These are phyloP conservation scores for Fistulinella prunicolor DNA, from an alignment of 768 basidiomycete genomes.

Conservation along the genomic window DNA sequence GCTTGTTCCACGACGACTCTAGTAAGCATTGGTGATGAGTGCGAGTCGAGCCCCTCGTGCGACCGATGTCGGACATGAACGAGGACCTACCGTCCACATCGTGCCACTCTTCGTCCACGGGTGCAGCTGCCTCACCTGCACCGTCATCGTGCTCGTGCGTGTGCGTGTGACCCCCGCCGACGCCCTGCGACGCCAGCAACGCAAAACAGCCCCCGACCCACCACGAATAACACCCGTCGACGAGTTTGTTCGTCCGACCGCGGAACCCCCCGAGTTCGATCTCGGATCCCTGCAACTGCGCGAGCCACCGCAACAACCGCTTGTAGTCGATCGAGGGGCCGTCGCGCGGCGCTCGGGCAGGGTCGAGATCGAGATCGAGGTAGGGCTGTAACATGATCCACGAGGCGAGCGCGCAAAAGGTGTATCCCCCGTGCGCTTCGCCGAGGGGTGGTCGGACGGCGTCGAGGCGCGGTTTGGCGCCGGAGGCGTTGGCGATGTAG, in stretches of 20 bases:
- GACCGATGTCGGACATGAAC: too few species aligned
- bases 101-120: conserved; percentile 53
- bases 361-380: conserved; percentile 19
- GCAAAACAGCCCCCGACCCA: conserved; percentile 93
- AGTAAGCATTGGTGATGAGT: too few species aligned
- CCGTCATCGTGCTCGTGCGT: not conserved
- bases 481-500: conserved; percentile 35
- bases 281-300: conserved; percentile 78
- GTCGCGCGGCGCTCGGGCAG: not conserved
- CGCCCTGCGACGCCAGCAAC: conserved; percentile 60
- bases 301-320: conserved; percentile 74
- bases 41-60: too few species aligned
- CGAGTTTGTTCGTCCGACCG: conserved; percentile 96
- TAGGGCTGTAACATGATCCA: conserved; percentile 76
- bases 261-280: conserved; percentile 89
- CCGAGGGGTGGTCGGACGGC: conserved; percentile 74
- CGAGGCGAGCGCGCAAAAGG: conserved; percentile 87
- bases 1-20: conserved; percentile 54
- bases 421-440: conserved; percentile 97
- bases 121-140: conserved; percentile 2
- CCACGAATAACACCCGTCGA: conserved; percentile 99
- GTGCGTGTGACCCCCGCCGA: conserved; percentile 40
- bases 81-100: conserved; percentile 61
- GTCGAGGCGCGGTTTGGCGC: conserved; percentile 21
- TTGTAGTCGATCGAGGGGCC: conserved; percentile 52